Conservation (phyloP, 257 asterid genomes). For the Solanum lycopersicoides region DNA sequence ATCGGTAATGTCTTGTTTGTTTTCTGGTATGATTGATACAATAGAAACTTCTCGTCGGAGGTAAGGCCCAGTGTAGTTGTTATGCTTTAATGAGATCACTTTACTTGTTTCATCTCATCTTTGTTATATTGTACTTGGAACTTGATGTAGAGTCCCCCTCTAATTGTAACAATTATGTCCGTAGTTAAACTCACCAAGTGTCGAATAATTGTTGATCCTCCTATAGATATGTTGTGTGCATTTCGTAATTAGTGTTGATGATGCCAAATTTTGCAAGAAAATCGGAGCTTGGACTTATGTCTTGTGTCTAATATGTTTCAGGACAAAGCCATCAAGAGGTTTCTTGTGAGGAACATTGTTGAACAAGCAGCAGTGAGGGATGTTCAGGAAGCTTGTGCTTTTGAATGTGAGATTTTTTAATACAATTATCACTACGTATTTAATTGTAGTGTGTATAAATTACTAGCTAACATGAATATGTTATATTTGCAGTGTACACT, state of each 20-base stretch:
- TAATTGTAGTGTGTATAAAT: background rate
- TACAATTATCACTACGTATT: background rate
- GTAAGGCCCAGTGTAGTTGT: background rate
- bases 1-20: background rate
- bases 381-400: slow-evolving; percentile 68
- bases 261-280: background rate
- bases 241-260: background rate
- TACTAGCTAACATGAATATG: background rate
- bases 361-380: slow-evolving; percentile 77
- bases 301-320: background rate
- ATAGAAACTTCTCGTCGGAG: background rate
- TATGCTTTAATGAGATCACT: background rate
- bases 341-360: slow-evolving; percentile 52
- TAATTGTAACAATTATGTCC: background rate
- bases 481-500: slow-evolving; percentile 29
- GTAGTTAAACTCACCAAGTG: background rate
- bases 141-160: background rate
- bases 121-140: background rate
- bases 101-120: background rate
- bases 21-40: background rate
- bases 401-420: slow-evolving; percentile 24
- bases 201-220: background rate
- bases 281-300: background rate
- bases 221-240: background rate
- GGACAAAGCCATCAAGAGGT: slow-evolving; percentile 71